A percentile compares a stretch with the other conserved stretches of the same genome.
Evolutionary conservation across 2,329 filamentous ascomycete species (phyloP).

Genomic region (Fusarium luffae): DNA sequence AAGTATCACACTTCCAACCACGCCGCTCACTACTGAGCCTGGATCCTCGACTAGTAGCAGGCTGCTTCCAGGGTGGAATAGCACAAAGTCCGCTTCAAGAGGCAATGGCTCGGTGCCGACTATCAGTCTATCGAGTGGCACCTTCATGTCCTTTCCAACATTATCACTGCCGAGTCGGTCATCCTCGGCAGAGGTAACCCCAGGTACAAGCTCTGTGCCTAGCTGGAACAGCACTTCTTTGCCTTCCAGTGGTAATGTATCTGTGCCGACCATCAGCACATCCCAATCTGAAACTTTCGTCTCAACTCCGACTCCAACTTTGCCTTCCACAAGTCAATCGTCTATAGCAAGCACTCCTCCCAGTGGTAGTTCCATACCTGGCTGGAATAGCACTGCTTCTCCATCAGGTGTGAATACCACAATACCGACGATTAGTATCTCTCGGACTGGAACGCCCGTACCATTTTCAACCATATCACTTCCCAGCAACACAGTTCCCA

Average conservation of each 20-base stretch:
- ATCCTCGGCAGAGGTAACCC: not conserved
- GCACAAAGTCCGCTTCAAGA: not conserved
- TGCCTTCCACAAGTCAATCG: not conserved
- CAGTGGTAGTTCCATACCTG: not conserved
- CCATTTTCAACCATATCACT: constrained; percentile 1
- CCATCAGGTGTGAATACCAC: not conserved
- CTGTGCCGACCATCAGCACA: not conserved
- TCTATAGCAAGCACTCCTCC: not conserved
- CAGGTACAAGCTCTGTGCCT: not conserved
- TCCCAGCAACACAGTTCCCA: not conserved
- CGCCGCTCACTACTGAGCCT: not conserved
- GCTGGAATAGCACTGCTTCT: constrained; percentile 3
- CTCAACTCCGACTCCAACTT: not conserved
- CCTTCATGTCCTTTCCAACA: constrained; percentile 7
- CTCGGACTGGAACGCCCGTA: not conserved
- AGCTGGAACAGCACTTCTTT: constrained; percentile 9
- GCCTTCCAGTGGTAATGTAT: not conserved
- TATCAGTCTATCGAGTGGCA: constrained; percentile 2
- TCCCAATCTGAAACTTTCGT: not conserved
- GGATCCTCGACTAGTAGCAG: not conserved
- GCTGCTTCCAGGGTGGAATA: constrained; percentile 8
- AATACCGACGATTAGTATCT: constrained; percentile 3
- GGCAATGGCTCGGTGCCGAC: not conserved
- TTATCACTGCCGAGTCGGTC: not conserved
- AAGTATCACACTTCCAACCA: not conserved